These are phyloP conservation scores for Coniochaeta sp. DNA, from an alignment of 2,329 filamentous ascomycete species.

Conservation along the genomic window DNA sequence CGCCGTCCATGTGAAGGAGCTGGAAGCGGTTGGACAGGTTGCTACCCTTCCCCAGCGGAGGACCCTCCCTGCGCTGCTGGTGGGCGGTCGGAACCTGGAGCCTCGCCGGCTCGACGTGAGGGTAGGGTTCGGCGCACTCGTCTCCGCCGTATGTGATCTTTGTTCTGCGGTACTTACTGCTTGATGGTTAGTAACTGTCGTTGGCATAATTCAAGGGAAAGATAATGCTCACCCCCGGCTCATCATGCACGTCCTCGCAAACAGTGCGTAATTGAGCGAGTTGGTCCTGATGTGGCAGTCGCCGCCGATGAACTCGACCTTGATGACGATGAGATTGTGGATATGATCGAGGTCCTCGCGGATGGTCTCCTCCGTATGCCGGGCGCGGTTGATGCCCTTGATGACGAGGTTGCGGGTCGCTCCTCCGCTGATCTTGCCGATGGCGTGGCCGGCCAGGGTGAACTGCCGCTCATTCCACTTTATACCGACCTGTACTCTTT, in stretches of 20 bases:
- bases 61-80: slow-evolving; percentile 15
- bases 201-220: not conserved
- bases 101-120: slow-evolving; percentile 18
- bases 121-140: slow-evolving; percentile 60
- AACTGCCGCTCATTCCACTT: slow-evolving; percentile 68
- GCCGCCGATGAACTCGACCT: slow-evolving; percentile 49
- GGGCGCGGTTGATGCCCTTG: slow-evolving; percentile 42
- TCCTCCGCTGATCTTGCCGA: slow-evolving; percentile 55
- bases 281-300: slow-evolving; percentile 68
- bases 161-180: slow-evolving; percentile 60
- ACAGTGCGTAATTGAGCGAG: slow-evolving; percentile 68
- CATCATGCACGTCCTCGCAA: slow-evolving; percentile 74
- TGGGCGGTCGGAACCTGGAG: slow-evolving; percentile 8
- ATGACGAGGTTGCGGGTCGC: slow-evolving; percentile 71
- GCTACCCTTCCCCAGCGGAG: slow-evolving; percentile 25
- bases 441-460: slow-evolving; percentile 54
- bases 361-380: slow-evolving; percentile 56
- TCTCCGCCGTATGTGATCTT: slow-evolving; percentile 67
- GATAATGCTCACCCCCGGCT: slow-evolving; percentile 36
- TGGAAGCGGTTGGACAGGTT: slow-evolving; percentile 54
- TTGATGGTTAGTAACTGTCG: slow-evolving; percentile 5
- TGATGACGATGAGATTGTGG: slow-evolving; percentile 67
- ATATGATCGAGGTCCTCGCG: slow-evolving; percentile 76
- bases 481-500: slow-evolving; percentile 49
- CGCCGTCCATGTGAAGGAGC: slow-evolving; percentile 44